Base-by-base conservation (phyloP, 208 protist species). In the Balamuthia mandrillaris region DNA sequence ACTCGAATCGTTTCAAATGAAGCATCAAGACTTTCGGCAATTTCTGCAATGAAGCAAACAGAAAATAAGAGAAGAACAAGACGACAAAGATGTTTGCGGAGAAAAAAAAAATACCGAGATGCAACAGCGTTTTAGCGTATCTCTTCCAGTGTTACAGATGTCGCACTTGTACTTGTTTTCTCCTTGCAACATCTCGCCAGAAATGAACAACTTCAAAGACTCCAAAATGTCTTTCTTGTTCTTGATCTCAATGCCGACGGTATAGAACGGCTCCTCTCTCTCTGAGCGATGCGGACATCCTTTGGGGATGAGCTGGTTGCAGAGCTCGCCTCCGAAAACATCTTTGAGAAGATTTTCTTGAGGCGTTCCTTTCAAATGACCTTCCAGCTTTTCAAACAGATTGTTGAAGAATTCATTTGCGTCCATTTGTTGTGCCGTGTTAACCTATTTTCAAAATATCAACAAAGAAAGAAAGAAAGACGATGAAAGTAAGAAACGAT, bases 91-190 rank as follows among this genome's bases (percentile, higher is more conserved):
- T 4, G 47, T 33, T 61, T 12, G n/a, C n/a, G n/a, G n/a, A n/a
- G n/a, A n/a, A n/a, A n/a, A n/a, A n/a, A n/a, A n/a, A n/a, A n/a
- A n/a, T 66, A 66, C 56, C 21, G 60, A 10, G 29, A 90, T 86
- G 2, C 78, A 37, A 29, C 61, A 70, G 21, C 88, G 33, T 68
- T 90, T 92, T 6, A 87, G 88, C 1, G 86, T 81, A 56, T 90
- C 88, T 29, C 72, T 44, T 16, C 72, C 29, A 12, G 24, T 47
- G 42, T 91, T 77, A 66, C 91, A 93, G 5, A 35, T 39, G 18
- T 91, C 88, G 75, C 90, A 92, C 49, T 88, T 87, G 51, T 92
- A 93, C 29, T 92, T 88, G n/a, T 93, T 93, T 45, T 92, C 85
- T 18, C 90, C 90, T 41, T 84, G 87, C 0, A 93, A 45, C 42